Evolutionary conservation across 1,284 basidiomycete species (phyloP), one percentile per base, ranked within the genome.

Genomic region (Schizophyllum amplum): DNA sequence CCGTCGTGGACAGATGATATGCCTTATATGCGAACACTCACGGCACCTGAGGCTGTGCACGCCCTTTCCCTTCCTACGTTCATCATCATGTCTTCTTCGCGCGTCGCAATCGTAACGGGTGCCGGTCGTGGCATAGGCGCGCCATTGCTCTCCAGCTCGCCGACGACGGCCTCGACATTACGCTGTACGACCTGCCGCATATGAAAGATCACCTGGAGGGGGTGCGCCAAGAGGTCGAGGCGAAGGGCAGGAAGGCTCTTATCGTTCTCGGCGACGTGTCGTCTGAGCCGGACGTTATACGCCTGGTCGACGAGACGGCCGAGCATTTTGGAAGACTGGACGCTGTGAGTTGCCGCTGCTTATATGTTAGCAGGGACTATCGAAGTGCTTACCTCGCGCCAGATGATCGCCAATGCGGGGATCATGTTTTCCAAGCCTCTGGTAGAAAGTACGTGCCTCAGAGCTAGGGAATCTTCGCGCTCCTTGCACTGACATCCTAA

Each of bases 111-210:
- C 42, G 66, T 75, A 4, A 76, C 75, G 2, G 74, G 73, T 3
- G 69, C 68, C 3, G 68, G 69, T 4, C 69, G 71, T 52, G 78
- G 75, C 9, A 71, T 78, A 26, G 76, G 76, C 65, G 70, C 17
- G 71, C 72, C 15, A 73, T 76, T 50, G 72, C 72, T 9, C 62
- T 74, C 0, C 68, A 72, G 0, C 68, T 79, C 9, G 74, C 77
- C 0, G 57, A 64, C 4, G 76, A 79, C 53, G 78, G 75, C 0
- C 66, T 75, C 24, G 67, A 74, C 55, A 61, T 79, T 1, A 72
- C 67, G 5, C 42, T 79, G 26, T 66, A 69, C 51, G 76, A 78
- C 58, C 27, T 77, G 5, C 62, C 65, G 0, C 57, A 56, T 13
- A 68, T 74, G 47, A 23, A 51, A 1, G 61, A 62, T 1, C 52